These are phyloP conservation scores for Scedosporium minutisporum DNA, from an alignment of 2,329 filamentous ascomycete genomes.

Conservation along the genomic window DNA sequence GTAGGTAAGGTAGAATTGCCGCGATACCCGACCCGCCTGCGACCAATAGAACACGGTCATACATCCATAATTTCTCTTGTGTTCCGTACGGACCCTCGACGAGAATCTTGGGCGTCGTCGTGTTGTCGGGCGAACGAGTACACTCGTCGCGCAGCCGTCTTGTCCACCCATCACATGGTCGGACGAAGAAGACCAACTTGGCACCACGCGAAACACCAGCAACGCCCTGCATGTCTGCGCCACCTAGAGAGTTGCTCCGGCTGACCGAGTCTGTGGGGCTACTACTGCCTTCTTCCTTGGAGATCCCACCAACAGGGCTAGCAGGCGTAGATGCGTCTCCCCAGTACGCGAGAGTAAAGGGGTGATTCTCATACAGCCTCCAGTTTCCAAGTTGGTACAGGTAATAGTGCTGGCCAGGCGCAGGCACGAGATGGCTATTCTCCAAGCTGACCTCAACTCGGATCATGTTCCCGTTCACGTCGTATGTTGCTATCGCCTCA, in stretches of 20 bases:
- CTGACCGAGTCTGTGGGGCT: not conserved
- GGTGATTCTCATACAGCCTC: slow-evolving; percentile 38
- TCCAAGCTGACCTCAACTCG: too few relatives aligned
- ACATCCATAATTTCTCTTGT: not conserved
- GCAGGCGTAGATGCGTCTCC: not conserved
- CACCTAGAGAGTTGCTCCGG: not conserved
- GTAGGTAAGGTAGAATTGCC: not conserved
- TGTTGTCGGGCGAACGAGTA: not conserved
- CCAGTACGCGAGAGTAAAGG: slow-evolving; percentile 31
- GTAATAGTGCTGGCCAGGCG: slow-evolving; percentile 18
- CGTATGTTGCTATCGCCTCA: too few relatives aligned
- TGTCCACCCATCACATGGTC: slow-evolving; percentile 35
- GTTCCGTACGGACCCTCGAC: not conserved
- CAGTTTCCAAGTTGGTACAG: slow-evolving; percentile 29
- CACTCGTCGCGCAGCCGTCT: slow-evolving; percentile 20
- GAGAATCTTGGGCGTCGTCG: not conserved
- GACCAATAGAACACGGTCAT: not conserved
- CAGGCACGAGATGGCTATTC: too few relatives aligned
- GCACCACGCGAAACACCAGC: not conserved
- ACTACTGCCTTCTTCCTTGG: not conserved
- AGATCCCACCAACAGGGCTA: not conserved
- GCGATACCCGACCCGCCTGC: not conserved
- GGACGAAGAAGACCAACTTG: slow-evolving; percentile 30
- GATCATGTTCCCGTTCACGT: too few relatives aligned
- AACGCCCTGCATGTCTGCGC: not conserved